Base-by-base conservation (phyloP, 192 early-diverging fungal species). In the Gryganskiella cystojenkinii region DNA sequence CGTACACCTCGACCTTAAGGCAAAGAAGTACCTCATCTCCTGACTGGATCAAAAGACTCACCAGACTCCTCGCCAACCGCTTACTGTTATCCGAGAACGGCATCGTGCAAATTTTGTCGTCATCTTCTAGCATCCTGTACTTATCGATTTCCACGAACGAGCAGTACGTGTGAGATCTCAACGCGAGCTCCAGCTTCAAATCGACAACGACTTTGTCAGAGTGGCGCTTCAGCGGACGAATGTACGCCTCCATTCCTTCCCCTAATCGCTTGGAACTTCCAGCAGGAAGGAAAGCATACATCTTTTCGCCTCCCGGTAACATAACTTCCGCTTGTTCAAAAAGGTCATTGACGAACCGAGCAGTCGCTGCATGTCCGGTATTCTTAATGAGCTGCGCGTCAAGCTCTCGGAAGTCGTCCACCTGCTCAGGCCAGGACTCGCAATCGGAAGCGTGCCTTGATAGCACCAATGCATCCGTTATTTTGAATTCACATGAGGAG, bases 71-170 rank as follows among this genome's bases (percentile, higher is more conserved):
- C 51, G 65, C 46, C 24, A 58, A 34, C 0, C 28, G 34, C 55
- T 67, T 58, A 31, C 56, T 52, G 13, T 67, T 45, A 24, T 58
- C 56, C 20, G 65, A 67, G 65, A 67, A 67, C 54, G n/a, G 56
- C 34, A 67, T 6, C 22, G 44, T 50, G 56, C 65, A 67, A 59
- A 52, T 58, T 40, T 54, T 54, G 35, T 67, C 65, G 11, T 59
- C 45, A 28, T 27, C 56, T 50, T 25, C 56, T 27, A 67, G 56
- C 56, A 42, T 6, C 46, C 27, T 51, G 56, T 58, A 67, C 37
- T 67, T 58, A 42, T 43, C 33, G 55, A 67, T 50, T 42, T 67
- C 56, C 34, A 67, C n/a, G n/a, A 55, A 17, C 0, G 14, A 34
- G 17, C 53, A 34, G 19, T 25, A 55, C 11, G 5, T 9, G 14